These are phyloP conservation scores for Reticulascus tulasneorum DNA, from an alignment of 2,329 filamentous ascomycete species.

Conservation along the genomic window DNA sequence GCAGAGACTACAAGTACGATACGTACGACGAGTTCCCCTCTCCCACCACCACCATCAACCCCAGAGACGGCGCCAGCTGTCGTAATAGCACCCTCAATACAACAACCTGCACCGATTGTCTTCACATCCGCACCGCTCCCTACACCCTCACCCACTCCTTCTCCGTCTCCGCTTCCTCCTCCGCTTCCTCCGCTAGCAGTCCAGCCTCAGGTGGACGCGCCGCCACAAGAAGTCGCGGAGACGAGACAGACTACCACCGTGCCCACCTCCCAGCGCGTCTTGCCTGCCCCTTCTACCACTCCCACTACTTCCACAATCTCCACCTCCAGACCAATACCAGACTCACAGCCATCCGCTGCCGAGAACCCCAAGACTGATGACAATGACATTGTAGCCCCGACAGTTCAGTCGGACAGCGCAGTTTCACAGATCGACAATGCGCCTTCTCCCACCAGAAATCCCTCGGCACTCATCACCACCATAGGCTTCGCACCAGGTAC, in stretches of 20 bases:
- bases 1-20: conserved; percentile 20
- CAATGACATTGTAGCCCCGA: background rate
- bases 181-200: conserved; percentile 4
- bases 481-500: conserved; percentile 8
- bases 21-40: conserved; percentile 32
- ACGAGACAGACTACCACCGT: conserved; percentile 5
- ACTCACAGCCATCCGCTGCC: conserved; percentile 15
- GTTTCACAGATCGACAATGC: conserved; percentile 3
- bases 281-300: conserved; percentile 3
- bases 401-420: background rate
- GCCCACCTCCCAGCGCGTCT: conserved; percentile 9
- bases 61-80: conserved; percentile 11
- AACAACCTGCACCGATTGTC: background rate
- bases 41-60: conserved; percentile 14
- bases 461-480: background rate
- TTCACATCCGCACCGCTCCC: background rate
- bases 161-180: conserved; percentile 9
- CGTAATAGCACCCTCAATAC: conserved; percentile 5
- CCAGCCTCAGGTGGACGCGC: background rate
- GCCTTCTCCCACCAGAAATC: conserved; percentile 1
- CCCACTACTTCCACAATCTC: conserved; percentile 1
- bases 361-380: conserved; percentile 34
- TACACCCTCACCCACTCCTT: conserved; percentile 11
- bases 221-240: conserved; percentile 9
- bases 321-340: conserved; percentile 5